Evolutionary conservation across 1,284 basidiomycete genomes (phyloP).

Genomic region (Kwoniella shivajii): DNA sequence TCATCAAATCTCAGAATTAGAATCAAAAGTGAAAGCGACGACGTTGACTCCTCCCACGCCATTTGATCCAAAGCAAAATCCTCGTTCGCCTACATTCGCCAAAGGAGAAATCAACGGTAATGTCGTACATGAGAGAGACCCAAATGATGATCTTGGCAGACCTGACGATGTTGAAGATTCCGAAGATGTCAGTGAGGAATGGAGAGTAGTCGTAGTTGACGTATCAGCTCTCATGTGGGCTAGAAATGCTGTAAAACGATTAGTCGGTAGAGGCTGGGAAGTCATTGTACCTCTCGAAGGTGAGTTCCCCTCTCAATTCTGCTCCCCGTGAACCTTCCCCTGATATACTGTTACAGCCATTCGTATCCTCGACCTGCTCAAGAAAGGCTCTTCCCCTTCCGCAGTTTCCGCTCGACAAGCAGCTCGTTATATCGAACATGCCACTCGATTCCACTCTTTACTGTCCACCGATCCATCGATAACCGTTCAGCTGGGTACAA

Average conservation of each 20-base stretch:
- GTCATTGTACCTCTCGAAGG: conserved; percentile 85
- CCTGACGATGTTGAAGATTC: conserved; percentile 21
- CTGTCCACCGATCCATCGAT: conserved; percentile 34
- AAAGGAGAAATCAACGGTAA: neutral
- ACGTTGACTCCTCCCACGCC: conserved; percentile 1
- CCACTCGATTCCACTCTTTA: conserved; percentile 38
- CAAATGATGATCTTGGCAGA: conserved; percentile 20
- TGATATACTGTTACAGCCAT: conserved; percentile 61
- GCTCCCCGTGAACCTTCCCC: neutral
- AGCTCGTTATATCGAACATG: conserved; percentile 52
- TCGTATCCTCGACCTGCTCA: conserved; percentile 88
- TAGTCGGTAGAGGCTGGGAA: conserved; percentile 66
- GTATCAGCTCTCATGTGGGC: conserved; percentile 84
- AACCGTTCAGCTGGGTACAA: conserved; percentile 31
- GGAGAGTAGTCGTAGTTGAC: conserved; percentile 76
- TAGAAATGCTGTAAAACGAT: conserved; percentile 74
- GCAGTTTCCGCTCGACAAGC: conserved; percentile 68
- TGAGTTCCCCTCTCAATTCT: conserved; percentile 51
- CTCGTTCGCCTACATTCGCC: neutral
- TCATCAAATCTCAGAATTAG: conserved; percentile 53
- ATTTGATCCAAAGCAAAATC: neutral
- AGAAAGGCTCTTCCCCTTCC: conserved; percentile 77
- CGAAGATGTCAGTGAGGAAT: conserved; percentile 8
- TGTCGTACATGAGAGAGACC: conserved; percentile 2
- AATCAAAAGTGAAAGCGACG: conserved; percentile 39